Evolutionary conservation across 305 asterid genomes (phyloP), one percentile per base, ranked within the genome.

Genomic region (Andrographis paniculata): DNA sequence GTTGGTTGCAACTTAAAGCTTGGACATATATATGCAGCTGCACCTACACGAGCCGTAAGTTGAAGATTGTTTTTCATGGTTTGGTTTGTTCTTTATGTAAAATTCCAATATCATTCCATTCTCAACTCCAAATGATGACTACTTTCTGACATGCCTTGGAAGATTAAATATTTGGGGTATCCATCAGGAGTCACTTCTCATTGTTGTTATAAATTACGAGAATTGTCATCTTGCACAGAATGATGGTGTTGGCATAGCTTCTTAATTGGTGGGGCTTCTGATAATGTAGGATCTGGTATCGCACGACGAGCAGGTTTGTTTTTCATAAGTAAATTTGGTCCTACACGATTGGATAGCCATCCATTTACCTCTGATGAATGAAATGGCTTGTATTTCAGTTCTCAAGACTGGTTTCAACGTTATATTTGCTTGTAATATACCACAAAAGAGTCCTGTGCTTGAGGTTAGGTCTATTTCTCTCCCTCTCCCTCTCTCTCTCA

Each of bases 11-110:
- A 72, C 53, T 81, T 89, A 17, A 82, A 80, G 65, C 65, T 88
- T 46, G 97, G 97, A 43, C 74, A 88, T 77, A 69, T 88, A 23
- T 80, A 79, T 62, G 95, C 97, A 0, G 95, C 95, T 64, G 83
- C 82, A 17, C 79, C 87, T 48, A 77, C 77, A 8, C 68, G 87
- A 45, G 85, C 94, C 19, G 97, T 84, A 73, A 79, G 94, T n/a
- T 71, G 17, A 27, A 21, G 38, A 3, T 44, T 18, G 28, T 55
- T 20, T 33, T 28, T 30, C 50, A 47, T 61, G 39, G 13, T 33
- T 33, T 33, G 4, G 13, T 33, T 2, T 9, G 14, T 33, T 33
- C 4, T 13, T 11, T 6, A 13, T 9, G n/a, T n/a, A n/a, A n/a
- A 33, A 7, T 11, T n/a, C 4, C 4, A 13, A 33, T 5, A 24